phyloP scores from a whole-genome alignment of 2,329 filamentous ascomycete genomes.

The Calonectria pseudoturangicola region DNA sequence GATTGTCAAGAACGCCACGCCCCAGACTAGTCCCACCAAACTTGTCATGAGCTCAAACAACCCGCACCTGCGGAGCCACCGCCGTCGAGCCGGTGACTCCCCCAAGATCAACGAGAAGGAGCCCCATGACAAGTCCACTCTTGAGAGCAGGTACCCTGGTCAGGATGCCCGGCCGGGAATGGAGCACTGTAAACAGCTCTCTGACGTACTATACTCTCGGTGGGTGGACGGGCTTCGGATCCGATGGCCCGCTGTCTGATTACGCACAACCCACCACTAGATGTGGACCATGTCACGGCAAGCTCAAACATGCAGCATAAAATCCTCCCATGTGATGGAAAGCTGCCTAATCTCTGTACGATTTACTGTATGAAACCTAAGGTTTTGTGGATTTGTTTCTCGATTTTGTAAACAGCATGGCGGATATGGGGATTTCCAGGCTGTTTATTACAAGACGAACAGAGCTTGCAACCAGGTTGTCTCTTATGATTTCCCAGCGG shows the following conservation, averaged over 20 bases:
- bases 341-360: slow-evolving; percentile 18
- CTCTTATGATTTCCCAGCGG: slow-evolving; percentile 27
- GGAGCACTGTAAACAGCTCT: slow-evolving; percentile 93
- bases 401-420: slow-evolving; percentile 1
- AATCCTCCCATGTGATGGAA: background rate
- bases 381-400: slow-evolving; percentile 33
- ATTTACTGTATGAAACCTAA: slow-evolving; percentile 30
- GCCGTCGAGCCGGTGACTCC: slow-evolving; percentile 75
- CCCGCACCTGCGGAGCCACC: slow-evolving; percentile 87
- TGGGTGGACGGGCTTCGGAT: slow-evolving; percentile 90
- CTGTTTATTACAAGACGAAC: background rate
- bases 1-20: slow-evolving; percentile 72
- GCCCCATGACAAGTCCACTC: slow-evolving; percentile 68
- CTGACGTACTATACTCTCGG: slow-evolving; percentile 91
- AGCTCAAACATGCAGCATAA: background rate
- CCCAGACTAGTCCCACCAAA: slow-evolving; percentile 73
- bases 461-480: background rate
- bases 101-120: slow-evolving; percentile 66
- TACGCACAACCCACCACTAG: background rate
- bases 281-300: slow-evolving; percentile 24
- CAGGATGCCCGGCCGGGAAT: slow-evolving; percentile 80
- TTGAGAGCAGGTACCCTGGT: slow-evolving; percentile 74
- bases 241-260: slow-evolving; percentile 75
- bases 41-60: slow-evolving; percentile 88
- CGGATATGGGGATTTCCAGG: slow-evolving; percentile 11